These are phyloP conservation scores for Raffaelea albimanens DNA, from an alignment of 2,329 filamentous ascomycete species.

Conservation along the genomic window DNA sequence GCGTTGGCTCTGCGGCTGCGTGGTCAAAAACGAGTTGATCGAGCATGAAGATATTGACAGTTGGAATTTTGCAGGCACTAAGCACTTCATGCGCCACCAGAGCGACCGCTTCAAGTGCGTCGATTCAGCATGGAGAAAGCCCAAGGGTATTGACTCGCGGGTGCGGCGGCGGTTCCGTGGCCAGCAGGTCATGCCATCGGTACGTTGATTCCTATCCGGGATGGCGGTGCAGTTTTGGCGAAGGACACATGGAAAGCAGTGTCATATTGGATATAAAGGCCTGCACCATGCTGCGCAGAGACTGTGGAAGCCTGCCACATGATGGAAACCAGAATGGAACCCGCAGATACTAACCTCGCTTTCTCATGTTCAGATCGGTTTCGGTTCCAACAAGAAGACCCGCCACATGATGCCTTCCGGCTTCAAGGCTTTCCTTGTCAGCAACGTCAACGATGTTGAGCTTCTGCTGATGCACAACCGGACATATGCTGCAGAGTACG, in stretches of 20 bases:
- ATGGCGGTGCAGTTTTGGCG: no score
- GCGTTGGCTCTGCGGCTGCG: no score
- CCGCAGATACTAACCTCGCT: constrained; percentile 4
- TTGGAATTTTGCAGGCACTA: constrained; percentile 56
- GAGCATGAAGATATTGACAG: constrained; percentile 2
- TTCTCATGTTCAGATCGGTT: constrained; percentile 71
- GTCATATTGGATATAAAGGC: no score
- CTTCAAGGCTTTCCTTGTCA: constrained; percentile 99
- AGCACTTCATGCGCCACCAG: constrained; percentile 96
- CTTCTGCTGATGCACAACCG: constrained; percentile 99
- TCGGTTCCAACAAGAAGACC: constrained; percentile 99
- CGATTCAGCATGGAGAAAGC: constrained; percentile 87
- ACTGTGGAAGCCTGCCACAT: no score
- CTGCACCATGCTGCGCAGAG: no score
- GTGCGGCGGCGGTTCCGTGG: constrained; percentile 97
- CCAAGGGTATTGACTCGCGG: constrained; percentile 98
- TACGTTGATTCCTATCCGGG: constrained; percentile 42
- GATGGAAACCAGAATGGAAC: background rate
- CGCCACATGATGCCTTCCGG: constrained; percentile 97
- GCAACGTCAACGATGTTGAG: constrained; percentile 92
- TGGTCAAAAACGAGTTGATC: no score
- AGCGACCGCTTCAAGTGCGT: constrained; percentile 94
- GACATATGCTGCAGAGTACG: constrained; percentile 97
- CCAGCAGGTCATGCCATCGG: constrained; percentile 93
- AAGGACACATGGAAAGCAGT: no score